Conservation (phyloP, 2,329 filamentous ascomycete genomes). For the Pestalotiopsis sp. region DNA sequence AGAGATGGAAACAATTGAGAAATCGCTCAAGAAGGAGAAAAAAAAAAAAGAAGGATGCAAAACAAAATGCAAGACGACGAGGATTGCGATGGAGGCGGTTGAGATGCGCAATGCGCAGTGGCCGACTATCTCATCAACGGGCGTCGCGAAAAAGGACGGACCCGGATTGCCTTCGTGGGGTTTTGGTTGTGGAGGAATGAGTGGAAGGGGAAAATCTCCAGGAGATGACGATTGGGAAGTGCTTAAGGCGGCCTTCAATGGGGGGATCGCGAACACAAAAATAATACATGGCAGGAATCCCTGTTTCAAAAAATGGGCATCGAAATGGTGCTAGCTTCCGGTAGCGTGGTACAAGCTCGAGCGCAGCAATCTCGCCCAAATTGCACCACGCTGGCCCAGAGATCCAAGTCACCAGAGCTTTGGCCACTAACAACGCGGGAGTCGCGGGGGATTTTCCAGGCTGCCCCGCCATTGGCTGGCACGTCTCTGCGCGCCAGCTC, state of each 20-base stretch:
- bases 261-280: not conserved
- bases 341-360: not conserved
- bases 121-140: not conserved
- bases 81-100: not conserved
- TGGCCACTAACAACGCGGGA: not conserved
- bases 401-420: not conserved
- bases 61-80: not conserved
- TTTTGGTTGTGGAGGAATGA: conserved; percentile 8
- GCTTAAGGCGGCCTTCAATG: not conserved
- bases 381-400: not conserved
- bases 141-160: conserved; percentile 1
- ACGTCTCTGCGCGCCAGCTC: not conserved
- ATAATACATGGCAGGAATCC: not conserved
- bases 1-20: not conserved
- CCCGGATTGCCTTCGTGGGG: conserved; percentile 1
- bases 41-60: not conserved
- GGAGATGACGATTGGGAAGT: conserved; percentile 7
- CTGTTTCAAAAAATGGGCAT: conserved; percentile 1
- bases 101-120: conserved; percentile 7
- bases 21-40: not conserved
- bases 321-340: not conserved
- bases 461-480: not conserved
- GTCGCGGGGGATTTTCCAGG: not conserved
- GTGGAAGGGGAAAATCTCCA: conserved; percentile 7
- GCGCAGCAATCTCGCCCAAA: not conserved